Evolutionary conservation across 2,329 filamentous ascomycete species (phyloP), one percentile per base, ranked within the genome.

Genomic region (Claviceps sp.): DNA sequence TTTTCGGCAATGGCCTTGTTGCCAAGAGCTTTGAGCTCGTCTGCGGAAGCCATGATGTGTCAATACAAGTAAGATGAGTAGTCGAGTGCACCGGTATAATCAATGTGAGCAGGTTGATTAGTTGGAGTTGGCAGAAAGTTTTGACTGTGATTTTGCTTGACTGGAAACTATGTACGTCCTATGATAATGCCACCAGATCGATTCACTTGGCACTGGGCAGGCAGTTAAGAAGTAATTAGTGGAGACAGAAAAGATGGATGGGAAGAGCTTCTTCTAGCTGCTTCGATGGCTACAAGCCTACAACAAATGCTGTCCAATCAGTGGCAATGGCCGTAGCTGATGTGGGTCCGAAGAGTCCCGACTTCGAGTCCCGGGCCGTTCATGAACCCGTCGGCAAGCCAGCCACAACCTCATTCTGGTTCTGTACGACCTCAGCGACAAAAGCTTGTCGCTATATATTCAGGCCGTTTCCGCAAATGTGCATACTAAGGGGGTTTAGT

Each of bases 1-100:
- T 97, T 97, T 57, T 88, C 89, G 59, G 89, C 85, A 71, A 98
- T 98, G 71, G 94, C 90, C 77, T 95, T 95, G 78, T 98, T 98
- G 76, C 91, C 93, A 68, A 93, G 85, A 64, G 90, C 89, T 78
- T 98, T 98, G 64, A 98, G 82, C 80, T 91, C 79, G 69, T 84
- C 81, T 61, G 79, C 80, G 56, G 77, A 77, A 62, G 78, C 70
- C 78, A 81, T 82, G 51, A 41, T 57, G 49, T 20, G 22, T 46
- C 47, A 43, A 49, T 54, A 47, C 38, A 43, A 54, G 44, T 40
- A 49, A 47, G 52, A 52, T 24, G 38, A 44, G 43, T 52, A 50
- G 34, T 50, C 42, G 41, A 36, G 7, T 18, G 38, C 48, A 34
- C 49, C 20, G 20, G 30, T 11, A 34, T 11, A 11, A 34, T 34